Base-by-base conservation (phyloP, 768 basidiomycete genomes). In the Leccinum incarnatum region DNA sequence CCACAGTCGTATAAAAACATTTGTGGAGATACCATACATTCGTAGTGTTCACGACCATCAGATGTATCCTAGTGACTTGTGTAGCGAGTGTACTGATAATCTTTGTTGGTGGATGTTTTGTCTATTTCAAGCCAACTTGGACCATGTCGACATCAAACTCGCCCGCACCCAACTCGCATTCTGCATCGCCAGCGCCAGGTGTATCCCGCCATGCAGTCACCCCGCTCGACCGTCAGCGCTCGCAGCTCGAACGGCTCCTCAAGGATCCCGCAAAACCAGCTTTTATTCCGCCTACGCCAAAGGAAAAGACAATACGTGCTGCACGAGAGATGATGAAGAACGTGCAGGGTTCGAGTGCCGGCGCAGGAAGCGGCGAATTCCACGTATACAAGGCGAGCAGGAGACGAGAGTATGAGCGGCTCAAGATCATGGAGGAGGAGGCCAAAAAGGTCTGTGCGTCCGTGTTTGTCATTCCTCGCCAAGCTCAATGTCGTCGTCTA, bases 271-370 rank as follows among this genome's bases (percentile, higher is more conserved):
- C 81, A 7, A 95, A 94, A 70, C 85, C 87, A 1, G 91, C 87
- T 1, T 83, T 83, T 68, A 76, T 98, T 10, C 93, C 95, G 2
- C 67, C 82, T n/a, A 79, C 90, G 1, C 88, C 89, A 5, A 90
- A 91, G 72, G 89, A 91, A 62, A 95, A 92, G 77, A 80, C 79
- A 0, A 78, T 98, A 30, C 79, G 94, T 19, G 79, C 95, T 1
- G 80, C 95, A 9, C 81, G 92, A 51, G 97, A 94, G 72, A 94
- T 94, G 92, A 98, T 99, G 92, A 98, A 97, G 82, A 98, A 98
- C 66, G 96, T 99, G 7, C 95, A 98, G 74, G 97, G 97, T 0
- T 95, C 93, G 15, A 93, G 92, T 73, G 95, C 97, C 7, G 97
- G 96, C 48, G 97, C 97, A 17, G 97, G 97, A 53, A 93, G 91